Percentiles rank a stretch among this genome's conserved stretches.
Evolutionary conservation across 2,329 filamentous ascomycete genomes (phyloP).

Genomic region (Eutypa lata): DNA sequence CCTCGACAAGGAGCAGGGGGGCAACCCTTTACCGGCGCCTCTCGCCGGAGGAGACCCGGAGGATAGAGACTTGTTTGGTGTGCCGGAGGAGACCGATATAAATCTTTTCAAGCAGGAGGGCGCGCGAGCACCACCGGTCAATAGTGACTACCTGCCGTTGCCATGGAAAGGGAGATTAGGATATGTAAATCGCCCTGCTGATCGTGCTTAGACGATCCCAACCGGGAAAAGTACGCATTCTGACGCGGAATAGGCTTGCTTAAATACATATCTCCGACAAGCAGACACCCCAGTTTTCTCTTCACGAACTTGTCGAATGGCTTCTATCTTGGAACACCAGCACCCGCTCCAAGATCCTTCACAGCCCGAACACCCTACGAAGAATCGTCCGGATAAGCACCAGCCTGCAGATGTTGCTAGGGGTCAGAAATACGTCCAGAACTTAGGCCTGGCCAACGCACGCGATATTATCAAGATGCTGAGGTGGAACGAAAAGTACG

Average conservation of each 20-base stretch:
- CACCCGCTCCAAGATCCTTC: constrained; percentile 74
- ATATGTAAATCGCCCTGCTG: constrained; percentile 60
- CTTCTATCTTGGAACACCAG: constrained; percentile 85
- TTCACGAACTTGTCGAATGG: constrained; percentile 86
- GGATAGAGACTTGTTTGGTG: constrained; percentile 10
- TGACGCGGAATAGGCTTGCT: constrained; percentile 60
- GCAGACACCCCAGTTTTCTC: constrained; percentile 83
- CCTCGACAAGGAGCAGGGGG: not conserved
- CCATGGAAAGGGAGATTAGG: constrained; percentile 89
- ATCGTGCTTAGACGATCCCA: constrained; percentile 1
- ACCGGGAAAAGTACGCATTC: not conserved
- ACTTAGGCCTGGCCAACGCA: constrained; percentile 76
- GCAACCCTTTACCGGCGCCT: not conserved
- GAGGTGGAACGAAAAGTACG: constrained; percentile 86
- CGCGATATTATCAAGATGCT: constrained; percentile 82
- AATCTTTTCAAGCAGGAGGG: constrained; percentile 22
- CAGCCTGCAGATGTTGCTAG: constrained; percentile 63
- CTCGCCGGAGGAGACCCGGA: constrained; percentile 3
- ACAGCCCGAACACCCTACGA: constrained; percentile 75
- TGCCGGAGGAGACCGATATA: constrained; percentile 16
- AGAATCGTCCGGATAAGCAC: constrained; percentile 78
- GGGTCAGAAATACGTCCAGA: constrained; percentile 72
- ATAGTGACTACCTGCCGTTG: constrained; percentile 78
- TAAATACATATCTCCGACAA: constrained; percentile 86
- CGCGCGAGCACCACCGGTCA: constrained; percentile 69